phyloP scores from a whole-genome alignment of 169 alveolate genomes.

The Cryptosporidium xiaoi region DNA sequence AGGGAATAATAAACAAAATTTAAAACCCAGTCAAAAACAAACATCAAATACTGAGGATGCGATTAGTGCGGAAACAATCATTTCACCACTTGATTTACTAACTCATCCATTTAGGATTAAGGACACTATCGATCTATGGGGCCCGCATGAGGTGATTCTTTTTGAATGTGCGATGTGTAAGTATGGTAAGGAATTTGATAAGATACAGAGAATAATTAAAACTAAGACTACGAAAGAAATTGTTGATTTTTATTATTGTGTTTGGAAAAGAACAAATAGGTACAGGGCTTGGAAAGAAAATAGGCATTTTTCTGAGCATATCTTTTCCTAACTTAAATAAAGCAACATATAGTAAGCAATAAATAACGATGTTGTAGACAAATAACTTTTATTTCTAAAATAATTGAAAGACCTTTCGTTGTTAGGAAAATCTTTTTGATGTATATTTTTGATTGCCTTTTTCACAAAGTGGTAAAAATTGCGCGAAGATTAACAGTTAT shows the following conservation, averaged over 20 bases:
- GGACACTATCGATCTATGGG: conserved; percentile 86
- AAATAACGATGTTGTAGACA: too few relatives aligned
- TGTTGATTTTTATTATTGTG: conserved; percentile 84
- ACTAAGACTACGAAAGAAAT: conserved; percentile 84
- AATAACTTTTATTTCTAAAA: not conserved
- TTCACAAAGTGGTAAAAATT: not conserved
- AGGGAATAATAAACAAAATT: not conserved
- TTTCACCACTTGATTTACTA: conserved; percentile 77
- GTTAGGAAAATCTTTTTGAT: not conserved
- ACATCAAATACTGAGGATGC: conserved; percentile 5
- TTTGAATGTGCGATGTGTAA: conserved; percentile 85
- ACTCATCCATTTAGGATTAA: conserved; percentile 76
- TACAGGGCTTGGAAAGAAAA: conserved; percentile 85
- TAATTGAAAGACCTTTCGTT: not conserved
- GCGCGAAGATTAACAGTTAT: not conserved
- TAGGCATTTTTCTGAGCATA: conserved; percentile 77
- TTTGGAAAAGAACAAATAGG: conserved; percentile 86
- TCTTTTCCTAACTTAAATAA: not conserved
- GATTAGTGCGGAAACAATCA: conserved; percentile 41
- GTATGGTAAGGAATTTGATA: conserved; percentile 86
- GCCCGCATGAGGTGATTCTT: conserved; percentile 85
- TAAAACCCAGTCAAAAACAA: conserved; percentile 4
- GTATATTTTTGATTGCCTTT: not conserved
- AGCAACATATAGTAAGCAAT: not conserved
- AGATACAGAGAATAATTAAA: conserved; percentile 81